Base-by-base conservation (phyloP, 352 stramenopile species). In the Phytopythium montanum region DNA sequence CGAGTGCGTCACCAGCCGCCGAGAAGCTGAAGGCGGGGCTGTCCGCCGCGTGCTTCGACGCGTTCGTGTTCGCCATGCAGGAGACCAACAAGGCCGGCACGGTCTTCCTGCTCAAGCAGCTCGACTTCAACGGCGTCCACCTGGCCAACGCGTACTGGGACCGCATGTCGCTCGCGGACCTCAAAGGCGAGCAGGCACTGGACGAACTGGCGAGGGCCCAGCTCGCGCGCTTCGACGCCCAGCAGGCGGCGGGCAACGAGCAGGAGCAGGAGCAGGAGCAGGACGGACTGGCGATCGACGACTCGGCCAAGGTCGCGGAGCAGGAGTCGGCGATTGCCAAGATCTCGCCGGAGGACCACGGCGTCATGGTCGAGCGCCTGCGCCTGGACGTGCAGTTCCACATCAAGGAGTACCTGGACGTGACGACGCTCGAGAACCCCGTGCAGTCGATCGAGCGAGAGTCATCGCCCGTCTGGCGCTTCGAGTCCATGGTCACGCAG, bases 401-500 rank as follows among this genome's bases (percentile, higher is more conserved):
- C n/a, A 76, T 69, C 1, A 65, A 72, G 21, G 76, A 86, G 44
- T 60, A 81, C 25, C 65, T 86, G 45, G 66, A 72, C 2, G 33
- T 85, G 23, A 61, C 71, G n/a, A 46, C 39, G 39, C 45, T 62
- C 1, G 59, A 56, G 0, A 70, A 16, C 45, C 45, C 45, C 14
- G 45, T 52, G 26, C 45, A 52, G 45, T 52, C 45, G 23, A 33
- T 52, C 45, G 45, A 75, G 21, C 62, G 67, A 9, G 23, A 52
- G 33, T 63, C 62, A 21, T 19, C 39, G 21, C 23, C 54, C 39
- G 61, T 82, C 42, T 68, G 68, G 68, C 52, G 73, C 36, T 88
- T 88, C 41, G 81, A 87, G 64, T 90, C 81, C 14, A 56, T 68
- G 25, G 76, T 88, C 28, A 87, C 78, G 5, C 62, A 65, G 3